phyloP scores from a whole-genome alignment of 2,329 filamentous ascomycete genomes.

The Orbilia brochopaga region DNA sequence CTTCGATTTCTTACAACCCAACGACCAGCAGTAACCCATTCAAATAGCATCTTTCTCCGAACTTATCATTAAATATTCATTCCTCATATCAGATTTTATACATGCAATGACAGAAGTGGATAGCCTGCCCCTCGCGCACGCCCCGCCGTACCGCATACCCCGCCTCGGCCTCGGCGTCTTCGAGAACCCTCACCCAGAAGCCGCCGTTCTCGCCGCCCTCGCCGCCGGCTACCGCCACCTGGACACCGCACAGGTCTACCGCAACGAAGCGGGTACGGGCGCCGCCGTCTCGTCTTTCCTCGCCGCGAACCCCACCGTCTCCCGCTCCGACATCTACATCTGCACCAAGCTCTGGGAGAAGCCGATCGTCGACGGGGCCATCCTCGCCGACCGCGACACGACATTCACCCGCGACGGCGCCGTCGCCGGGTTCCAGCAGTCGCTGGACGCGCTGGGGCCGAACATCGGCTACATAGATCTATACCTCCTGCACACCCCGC shows the following conservation, averaged over 20 bases:
- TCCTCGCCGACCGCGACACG: conserved; percentile 24
- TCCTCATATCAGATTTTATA: not conserved
- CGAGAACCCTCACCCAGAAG: conserved; percentile 38
- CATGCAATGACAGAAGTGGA: conserved; percentile 24
- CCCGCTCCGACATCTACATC: conserved; percentile 43
- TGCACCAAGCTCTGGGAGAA: conserved; percentile 45
- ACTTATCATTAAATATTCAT: not conserved
- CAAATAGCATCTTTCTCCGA: too few relatives aligned
- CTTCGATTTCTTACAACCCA: too few relatives aligned
- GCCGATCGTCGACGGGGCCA: not conserved
- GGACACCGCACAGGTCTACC: conserved; percentile 43
- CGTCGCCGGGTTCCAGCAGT: conserved; percentile 24
- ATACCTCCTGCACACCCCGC: conserved; percentile 77
- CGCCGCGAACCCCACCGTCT: conserved; percentile 19
- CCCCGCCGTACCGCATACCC: conserved; percentile 23
- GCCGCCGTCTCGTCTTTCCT: conserved; percentile 33
- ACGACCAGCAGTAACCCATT: too few relatives aligned
- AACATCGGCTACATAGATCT: conserved; percentile 78
- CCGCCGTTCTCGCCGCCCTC: conserved; percentile 34
- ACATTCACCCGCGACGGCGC: conserved; percentile 21
- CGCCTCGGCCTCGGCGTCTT: conserved; percentile 39
- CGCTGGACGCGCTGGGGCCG: conserved; percentile 23
- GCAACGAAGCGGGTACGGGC: conserved; percentile 36
- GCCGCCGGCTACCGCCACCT: conserved; percentile 36
- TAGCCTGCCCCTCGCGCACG: conserved; percentile 9